A percentile compares a stretch with the other conserved stretches of the same genome.
phyloP scores from a whole-genome alignment of 2,329 filamentous ascomycete genomes.

The Pseudofabraea citricarpa region DNA sequence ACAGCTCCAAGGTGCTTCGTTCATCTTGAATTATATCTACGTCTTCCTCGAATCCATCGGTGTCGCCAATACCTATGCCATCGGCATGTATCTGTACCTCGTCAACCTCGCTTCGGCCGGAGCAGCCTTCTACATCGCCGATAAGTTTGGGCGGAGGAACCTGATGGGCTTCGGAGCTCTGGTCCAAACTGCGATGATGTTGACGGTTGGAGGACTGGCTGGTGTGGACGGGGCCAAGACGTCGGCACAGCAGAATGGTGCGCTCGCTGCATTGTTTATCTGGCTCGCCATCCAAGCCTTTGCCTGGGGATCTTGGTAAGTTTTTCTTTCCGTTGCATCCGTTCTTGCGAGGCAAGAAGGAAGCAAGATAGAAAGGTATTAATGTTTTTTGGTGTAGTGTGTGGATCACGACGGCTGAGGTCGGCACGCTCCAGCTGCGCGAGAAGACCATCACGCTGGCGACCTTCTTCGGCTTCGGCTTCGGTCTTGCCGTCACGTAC shows the following conservation, averaged over 20 bases:
- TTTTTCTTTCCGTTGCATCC: too few species aligned
- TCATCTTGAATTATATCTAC: slow-evolving; percentile 14
- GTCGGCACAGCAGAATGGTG: slow-evolving; percentile 6
- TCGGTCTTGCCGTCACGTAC: slow-evolving; percentile 27
- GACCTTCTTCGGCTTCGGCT: slow-evolving; percentile 9
- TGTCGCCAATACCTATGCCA: slow-evolving; percentile 11
- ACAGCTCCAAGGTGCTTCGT: slow-evolving; percentile 15
- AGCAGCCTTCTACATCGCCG: slow-evolving; percentile 1
- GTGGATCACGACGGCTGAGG: slow-evolving; percentile 15
- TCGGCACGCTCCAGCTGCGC: slow-evolving; percentile 11
- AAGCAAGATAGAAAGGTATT: too few species aligned
- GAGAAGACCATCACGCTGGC: slow-evolving; percentile 11
- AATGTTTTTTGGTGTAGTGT: too few species aligned
- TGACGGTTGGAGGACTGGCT: slow-evolving; percentile 6
- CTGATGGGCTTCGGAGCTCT: slow-evolving; percentile 1
- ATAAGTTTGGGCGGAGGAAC: background rate
- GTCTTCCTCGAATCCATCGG: slow-evolving; percentile 3
- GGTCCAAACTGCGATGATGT: slow-evolving; percentile 8
- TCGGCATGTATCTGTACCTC: slow-evolving; percentile 12
- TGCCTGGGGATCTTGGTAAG: slow-evolving; percentile 12
- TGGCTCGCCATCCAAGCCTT: slow-evolving; percentile 13
- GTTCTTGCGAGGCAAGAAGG: too few species aligned
- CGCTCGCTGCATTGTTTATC: slow-evolving; percentile 11
- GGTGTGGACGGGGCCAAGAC: slow-evolving; percentile 5
- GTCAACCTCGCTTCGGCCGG: slow-evolving; percentile 9